These are phyloP conservation scores for Pisolithus sp. DNA, from an alignment of 768 basidiomycete species.

Conservation along the genomic window DNA sequence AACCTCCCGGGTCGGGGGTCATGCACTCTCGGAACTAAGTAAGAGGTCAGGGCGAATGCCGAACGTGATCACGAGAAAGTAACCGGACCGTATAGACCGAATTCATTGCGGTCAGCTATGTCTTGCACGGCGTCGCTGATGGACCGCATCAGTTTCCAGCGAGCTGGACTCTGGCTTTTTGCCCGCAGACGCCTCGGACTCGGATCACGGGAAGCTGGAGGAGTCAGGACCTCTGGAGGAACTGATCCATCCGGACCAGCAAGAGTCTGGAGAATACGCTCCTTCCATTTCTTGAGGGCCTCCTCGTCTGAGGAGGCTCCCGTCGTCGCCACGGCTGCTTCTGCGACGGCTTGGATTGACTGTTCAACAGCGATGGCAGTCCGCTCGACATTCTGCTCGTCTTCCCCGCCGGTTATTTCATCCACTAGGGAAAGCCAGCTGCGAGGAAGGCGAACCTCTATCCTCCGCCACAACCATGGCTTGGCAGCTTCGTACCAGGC, in stretches of 20 bases:
- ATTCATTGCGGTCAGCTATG: constrained; percentile 54
- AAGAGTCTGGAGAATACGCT: constrained; percentile 52
- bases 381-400: constrained; percentile 39
- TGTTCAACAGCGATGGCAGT: constrained; percentile 58
- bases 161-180: constrained; percentile 75
- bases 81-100: constrained; percentile 66
- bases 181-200: constrained; percentile 70
- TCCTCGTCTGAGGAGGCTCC: constrained; percentile 34
- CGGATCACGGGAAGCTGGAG: constrained; percentile 75
- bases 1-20: constrained; percentile 75
- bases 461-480: constrained; percentile 80
- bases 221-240: constrained; percentile 69
- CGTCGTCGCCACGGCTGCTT: constrained; percentile 49
- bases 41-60: constrained; percentile 2
- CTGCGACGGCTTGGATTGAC: constrained; percentile 62
- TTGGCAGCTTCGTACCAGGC: constrained; percentile 79
- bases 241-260: constrained; percentile 64
- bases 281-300: constrained; percentile 46
- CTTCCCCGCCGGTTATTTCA: constrained; percentile 68
- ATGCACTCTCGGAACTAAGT: constrained; percentile 56
- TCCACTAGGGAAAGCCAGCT: constrained; percentile 80
- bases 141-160: constrained; percentile 76
- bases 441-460: constrained; percentile 80
- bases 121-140: constrained; percentile 76
- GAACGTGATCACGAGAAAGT: background rate